A percentile compares a stretch with the other conserved stretches of the same genome.
These are phyloP conservation scores for Sclerotinia spermophila DNA, from an alignment of 2,329 filamentous ascomycete genomes.

Conservation along the genomic window DNA sequence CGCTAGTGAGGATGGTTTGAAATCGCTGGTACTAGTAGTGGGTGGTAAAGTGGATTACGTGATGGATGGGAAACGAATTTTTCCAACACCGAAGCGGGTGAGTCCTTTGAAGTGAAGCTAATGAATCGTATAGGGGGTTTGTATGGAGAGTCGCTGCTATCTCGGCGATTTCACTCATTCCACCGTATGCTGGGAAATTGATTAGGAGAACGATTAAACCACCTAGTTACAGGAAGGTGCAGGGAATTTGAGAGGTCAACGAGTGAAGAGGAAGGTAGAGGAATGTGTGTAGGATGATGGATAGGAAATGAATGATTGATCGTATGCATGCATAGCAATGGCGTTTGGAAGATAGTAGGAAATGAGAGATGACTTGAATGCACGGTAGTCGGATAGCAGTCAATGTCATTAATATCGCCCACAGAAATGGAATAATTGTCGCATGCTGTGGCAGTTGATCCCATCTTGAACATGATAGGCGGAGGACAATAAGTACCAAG, in stretches of 20 bases:
- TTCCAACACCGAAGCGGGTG: not conserved
- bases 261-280: not conserved
- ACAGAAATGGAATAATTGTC: not conserved
- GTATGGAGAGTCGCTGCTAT: conserved; percentile 85
- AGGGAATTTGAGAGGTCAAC: conserved; percentile 47
- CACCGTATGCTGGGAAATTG: conserved; percentile 82
- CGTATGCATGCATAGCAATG: conserved; percentile 4
- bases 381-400: not conserved
- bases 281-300: not conserved
- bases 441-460: not conserved
- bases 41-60: not conserved
- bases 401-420: not conserved
- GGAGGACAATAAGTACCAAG: not conserved
- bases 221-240: conserved; percentile 92
- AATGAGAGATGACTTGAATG: not conserved
- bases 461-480: not conserved
- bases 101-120: not conserved
- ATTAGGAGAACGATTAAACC: conserved; percentile 83
- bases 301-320: not conserved
- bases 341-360: not conserved
- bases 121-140: conserved; percentile 58
- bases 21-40: too few species aligned
- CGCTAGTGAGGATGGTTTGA: too few species aligned
- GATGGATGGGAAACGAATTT: not conserved
- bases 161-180: conserved; percentile 73